Evolutionary conservation across 1,139 yeast species (phyloP), one percentile per base, ranked within the genome.

Genomic region (Arxiozyma slooffiae): DNA sequence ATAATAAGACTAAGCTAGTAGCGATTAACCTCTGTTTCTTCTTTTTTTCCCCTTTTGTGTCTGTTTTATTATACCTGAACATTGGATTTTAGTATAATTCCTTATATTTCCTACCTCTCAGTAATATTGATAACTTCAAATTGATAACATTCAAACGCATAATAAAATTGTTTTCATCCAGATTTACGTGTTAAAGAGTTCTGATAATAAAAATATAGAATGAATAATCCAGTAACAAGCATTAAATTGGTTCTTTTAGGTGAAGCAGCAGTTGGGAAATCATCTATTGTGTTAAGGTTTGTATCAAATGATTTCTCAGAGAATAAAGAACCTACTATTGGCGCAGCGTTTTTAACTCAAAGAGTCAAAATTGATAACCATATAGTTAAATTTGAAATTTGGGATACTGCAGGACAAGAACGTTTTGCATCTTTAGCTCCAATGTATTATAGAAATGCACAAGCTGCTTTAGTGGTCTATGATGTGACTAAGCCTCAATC

Each of bases 351-450:
- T 65, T 73, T 92, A 53, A 92, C 98, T 37, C 97, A 92, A 68
- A 83, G 94, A 66, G 94, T 97, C 65, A 83, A 90, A 38, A 83
- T 92, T 60, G 94, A 94, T 40, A 89, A 86, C 57, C 80, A 86
- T 59, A 86, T 95, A 17, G 89, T 92, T 65, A 92, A 92, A 67
- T 92, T 89, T 69, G 98, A 92, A 68, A 92, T 92, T 57, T 92
- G 97, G 97, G 98, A 92, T 67, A 92, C 98, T 16, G 98, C 98
- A 0, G 98, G 98, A 18, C 98, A 92, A 71, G 98, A 92, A 68
- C 74, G 98, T 56, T 92, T 92, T 73, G 97, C 97, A 4, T 85
- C 94, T 38, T 76, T 92, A 64, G 97, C 97, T 1, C 98, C 97
- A 24, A 86, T 92, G 95, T 92, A 92, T 70, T 92, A 92, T 73